These are phyloP conservation scores for Globisporangium irregulare DNA, from an alignment of 352 stramenopile genomes.

Conservation along the genomic window DNA sequence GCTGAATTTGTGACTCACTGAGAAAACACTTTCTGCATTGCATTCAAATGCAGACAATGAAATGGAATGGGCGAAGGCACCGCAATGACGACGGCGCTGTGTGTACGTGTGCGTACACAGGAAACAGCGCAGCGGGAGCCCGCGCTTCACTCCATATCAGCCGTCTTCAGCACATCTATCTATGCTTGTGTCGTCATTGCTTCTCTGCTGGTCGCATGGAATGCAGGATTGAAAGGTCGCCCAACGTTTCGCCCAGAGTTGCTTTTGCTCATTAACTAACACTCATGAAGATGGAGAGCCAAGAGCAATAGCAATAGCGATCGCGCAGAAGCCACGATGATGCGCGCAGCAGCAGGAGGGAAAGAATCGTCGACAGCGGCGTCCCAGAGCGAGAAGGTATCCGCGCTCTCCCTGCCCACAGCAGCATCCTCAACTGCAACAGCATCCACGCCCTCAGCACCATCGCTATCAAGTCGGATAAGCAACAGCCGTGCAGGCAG, in stretches of 20 bases:
- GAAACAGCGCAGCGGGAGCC: background rate
- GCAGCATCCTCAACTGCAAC: background rate
- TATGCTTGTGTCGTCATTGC: background rate
- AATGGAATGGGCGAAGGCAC: background rate
- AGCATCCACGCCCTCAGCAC: background rate
- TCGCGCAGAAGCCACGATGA: background rate
- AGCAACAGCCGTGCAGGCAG: background rate
- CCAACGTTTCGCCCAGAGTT: background rate
- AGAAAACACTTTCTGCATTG: no score
- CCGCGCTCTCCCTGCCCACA: conserved; percentile 3
- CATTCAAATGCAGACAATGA: background rate
- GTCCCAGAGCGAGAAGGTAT: conserved; percentile 10
- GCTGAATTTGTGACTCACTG: no score
- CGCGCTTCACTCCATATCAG: no score
- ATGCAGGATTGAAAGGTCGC: background rate
- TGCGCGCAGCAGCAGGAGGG: background rate
- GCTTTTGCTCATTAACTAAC: background rate
- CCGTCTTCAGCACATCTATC: background rate
- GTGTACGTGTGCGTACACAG: background rate
- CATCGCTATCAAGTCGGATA: background rate
- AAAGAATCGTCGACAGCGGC: background rate
- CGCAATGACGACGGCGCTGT: background rate
- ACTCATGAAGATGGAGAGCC: background rate
- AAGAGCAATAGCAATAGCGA: background rate
- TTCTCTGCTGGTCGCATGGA: background rate